phyloP scores from a whole-genome alignment of 768 basidiomycete species.

The Tylopilus felleus region DNA sequence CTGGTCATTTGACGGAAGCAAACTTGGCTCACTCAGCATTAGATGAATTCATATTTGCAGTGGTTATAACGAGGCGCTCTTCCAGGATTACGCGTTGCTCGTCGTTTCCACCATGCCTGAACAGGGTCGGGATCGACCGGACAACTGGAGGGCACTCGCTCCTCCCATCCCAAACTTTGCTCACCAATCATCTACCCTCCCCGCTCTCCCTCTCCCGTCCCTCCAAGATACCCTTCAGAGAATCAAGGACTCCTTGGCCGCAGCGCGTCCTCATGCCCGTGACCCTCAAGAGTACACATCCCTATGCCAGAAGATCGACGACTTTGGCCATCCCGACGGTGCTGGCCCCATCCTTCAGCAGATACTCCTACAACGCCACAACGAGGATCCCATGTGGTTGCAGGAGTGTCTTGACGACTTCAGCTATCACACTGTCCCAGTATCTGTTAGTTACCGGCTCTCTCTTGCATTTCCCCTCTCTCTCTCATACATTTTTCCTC shows the following conservation, averaged over 20 bases:
- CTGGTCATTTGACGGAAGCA: too few species aligned
- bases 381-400: constrained; percentile 71
- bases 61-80: background rate
- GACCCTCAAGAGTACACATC: constrained; percentile 53
- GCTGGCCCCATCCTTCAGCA: constrained; percentile 50
- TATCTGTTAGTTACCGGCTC: constrained; percentile 52
- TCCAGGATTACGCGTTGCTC: background rate
- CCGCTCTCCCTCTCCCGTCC: constrained; percentile 71
- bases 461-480: background rate
- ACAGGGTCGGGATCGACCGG: constrained; percentile 38
- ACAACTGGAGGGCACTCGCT: constrained; percentile 69
- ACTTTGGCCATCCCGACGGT: constrained; percentile 46
- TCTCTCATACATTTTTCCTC: constrained; percentile 15
- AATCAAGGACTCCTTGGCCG: constrained; percentile 67
- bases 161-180: constrained; percentile 65
- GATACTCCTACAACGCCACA: too few species aligned
- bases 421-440: constrained; percentile 81
- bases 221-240: constrained; percentile 63
- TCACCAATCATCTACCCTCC: constrained; percentile 54
- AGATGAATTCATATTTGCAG: too few species aligned
- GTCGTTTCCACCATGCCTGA: constrained; percentile 16
- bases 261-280: constrained; percentile 73
- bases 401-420: constrained; percentile 93
- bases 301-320: constrained; percentile 61
- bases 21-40: too few species aligned